Conservation (phyloP, 2,329 filamentous ascomycete species). For the Claviceps pazoutovae region DNA sequence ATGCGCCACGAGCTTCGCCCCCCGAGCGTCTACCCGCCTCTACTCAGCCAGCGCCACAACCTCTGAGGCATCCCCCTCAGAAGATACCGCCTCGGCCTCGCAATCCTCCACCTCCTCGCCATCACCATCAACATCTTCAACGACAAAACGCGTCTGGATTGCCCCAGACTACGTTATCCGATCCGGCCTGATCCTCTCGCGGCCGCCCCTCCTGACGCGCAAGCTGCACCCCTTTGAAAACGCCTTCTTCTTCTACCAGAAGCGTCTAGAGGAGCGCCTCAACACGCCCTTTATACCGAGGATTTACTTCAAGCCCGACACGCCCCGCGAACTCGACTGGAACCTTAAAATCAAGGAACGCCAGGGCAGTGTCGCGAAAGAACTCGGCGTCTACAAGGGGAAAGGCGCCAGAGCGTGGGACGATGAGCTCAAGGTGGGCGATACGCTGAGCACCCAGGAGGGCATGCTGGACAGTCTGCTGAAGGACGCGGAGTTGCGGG, state of each 20-base stretch:
- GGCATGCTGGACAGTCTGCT: slow-evolving; percentile 55
- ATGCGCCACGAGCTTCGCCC: slow-evolving; percentile 20
- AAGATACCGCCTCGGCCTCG: slow-evolving; percentile 8
- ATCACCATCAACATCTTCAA: slow-evolving; percentile 7
- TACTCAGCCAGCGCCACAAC: slow-evolving; percentile 20
- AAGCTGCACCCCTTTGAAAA: slow-evolving; percentile 79
- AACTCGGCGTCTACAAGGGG: slow-evolving; percentile 74
- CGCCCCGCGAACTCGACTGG: slow-evolving; percentile 76
- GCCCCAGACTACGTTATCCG: slow-evolving; percentile 31
- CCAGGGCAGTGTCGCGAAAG: slow-evolving; percentile 58
- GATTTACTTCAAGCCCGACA: slow-evolving; percentile 91
- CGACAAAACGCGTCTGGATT: too few relatives aligned
- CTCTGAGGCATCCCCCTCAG: slow-evolving; percentile 8
- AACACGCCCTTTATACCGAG: slow-evolving; percentile 75
- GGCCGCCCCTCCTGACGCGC: slow-evolving; percentile 75
- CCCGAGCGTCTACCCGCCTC: slow-evolving; percentile 16
- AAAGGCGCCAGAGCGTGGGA: slow-evolving; percentile 65
- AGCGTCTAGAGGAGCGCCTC: slow-evolving; percentile 85
- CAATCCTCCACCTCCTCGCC: slow-evolving; percentile 6
- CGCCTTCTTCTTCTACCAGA: slow-evolving; percentile 92
- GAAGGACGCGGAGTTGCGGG: slow-evolving; percentile 56
- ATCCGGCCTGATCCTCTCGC: slow-evolving; percentile 69
- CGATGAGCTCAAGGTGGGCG: slow-evolving; percentile 73
- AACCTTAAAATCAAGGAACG: slow-evolving; percentile 71
- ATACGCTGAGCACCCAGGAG: slow-evolving; percentile 49